Evolutionary conservation across 140 eudicot genomes (phyloP).

Genomic region (Ambrosia hybrid): DNA sequence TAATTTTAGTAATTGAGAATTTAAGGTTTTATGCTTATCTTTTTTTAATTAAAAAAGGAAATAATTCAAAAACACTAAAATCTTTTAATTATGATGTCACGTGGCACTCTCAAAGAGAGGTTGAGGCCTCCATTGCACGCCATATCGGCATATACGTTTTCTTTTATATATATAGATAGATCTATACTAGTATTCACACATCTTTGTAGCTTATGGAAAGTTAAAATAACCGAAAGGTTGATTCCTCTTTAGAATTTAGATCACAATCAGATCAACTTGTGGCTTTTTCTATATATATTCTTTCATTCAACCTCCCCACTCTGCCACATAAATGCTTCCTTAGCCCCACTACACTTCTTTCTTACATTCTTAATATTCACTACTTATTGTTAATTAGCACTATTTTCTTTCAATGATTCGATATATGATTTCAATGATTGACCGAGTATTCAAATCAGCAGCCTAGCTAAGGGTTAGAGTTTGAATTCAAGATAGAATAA

Average conservation of each 20-base stretch:
- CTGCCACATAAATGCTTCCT: conserved; percentile 32
- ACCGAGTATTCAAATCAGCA: background rate
- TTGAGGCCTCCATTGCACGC: no score
- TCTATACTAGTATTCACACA: background rate
- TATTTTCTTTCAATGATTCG: conserved; percentile 21
- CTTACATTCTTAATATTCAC: conserved; percentile 19
- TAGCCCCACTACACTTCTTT: conserved; percentile 34
- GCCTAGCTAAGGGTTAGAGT: background rate
- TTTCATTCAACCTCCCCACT: conserved; percentile 23
- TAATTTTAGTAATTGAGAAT: no score
- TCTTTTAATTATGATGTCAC: no score
- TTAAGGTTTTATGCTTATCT: no score
- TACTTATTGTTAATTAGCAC: conserved; percentile 19
- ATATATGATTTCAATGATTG: conserved; percentile 14
- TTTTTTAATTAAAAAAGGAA: no score
- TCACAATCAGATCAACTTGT: conserved; percentile 22
- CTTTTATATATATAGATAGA: no score
- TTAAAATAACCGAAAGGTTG: conserved; percentile 31
- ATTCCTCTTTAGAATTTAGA: conserved; percentile 11
- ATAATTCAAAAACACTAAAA: no score
- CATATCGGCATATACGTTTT: no score
- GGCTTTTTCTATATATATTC: conserved; percentile 21
- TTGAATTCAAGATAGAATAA: background rate
- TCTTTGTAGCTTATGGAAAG: conserved; percentile 18
- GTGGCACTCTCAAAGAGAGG: no score